phyloP scores from a whole-genome alignment of 768 basidiomycete genomes.

The Tricholomella constricta region DNA sequence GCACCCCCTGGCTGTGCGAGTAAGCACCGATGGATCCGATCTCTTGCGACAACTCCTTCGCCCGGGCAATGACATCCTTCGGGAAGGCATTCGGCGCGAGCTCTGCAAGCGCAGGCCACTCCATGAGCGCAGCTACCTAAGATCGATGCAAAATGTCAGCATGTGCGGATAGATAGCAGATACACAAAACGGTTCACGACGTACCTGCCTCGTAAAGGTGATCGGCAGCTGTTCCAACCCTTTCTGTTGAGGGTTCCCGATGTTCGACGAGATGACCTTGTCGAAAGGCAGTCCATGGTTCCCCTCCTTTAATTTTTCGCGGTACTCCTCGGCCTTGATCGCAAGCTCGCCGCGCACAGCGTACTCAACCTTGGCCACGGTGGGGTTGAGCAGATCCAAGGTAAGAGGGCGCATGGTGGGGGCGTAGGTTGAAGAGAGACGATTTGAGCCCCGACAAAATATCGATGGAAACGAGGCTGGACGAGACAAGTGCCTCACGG shows the following conservation, averaged over 20 bases:
- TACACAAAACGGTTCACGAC: constrained; percentile 17
- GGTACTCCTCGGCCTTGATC: constrained; percentile 86
- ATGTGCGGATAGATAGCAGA: neutral
- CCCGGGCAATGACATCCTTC: constrained; percentile 79
- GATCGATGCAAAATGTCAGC: constrained; percentile 9
- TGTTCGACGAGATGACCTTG: constrained; percentile 91
- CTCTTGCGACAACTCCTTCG: constrained; percentile 75
- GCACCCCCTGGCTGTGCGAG: constrained; percentile 92
- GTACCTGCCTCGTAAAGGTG: constrained; percentile 89
- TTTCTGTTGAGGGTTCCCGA: constrained; percentile 97
- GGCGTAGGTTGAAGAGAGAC: constrained; percentile 13
- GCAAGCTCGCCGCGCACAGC: constrained; percentile 97
- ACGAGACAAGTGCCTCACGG: constrained; percentile 3
- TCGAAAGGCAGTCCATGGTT: constrained; percentile 76
- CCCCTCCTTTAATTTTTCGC: constrained; percentile 64
- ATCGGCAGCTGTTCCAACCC: constrained; percentile 92
- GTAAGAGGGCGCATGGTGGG: constrained; percentile 60
- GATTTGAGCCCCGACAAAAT: neutral
- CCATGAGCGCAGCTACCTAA: constrained; percentile 87
- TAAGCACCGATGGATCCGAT: constrained; percentile 96
- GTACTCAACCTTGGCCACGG: constrained; percentile 87
- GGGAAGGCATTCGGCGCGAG: constrained; percentile 83
- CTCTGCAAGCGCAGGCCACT: constrained; percentile 84
- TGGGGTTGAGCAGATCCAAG: constrained; percentile 75
- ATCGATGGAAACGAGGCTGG: constrained; percentile 14